Evolutionary conservation across 805 yeast species (phyloP), one percentile per base, ranked within the genome.

Genomic region (Peterozyma xylosa): DNA sequence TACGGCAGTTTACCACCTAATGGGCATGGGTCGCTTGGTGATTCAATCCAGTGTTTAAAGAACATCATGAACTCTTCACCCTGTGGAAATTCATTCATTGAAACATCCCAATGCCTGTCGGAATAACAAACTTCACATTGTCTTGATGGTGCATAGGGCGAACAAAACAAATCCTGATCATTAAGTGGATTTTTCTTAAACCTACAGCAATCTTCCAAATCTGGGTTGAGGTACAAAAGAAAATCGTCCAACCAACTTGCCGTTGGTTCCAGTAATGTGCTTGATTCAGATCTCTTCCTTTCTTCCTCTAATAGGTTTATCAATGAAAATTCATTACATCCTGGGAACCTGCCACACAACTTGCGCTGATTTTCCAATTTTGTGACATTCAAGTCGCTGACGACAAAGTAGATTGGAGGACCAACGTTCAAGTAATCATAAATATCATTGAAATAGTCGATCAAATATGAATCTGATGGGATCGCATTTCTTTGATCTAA

Each of bases 1-100:
- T 91, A 91, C 0, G 97, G 96, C 0, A 97, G 97, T 55, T 86
- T 85, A 2, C 99, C 99, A 3, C 96, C 98, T 27, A 91, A 66
- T 1, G 98, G 96, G 60, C 99, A 91, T 2, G 91, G 87, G 54
- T 86, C 93, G 45, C 95, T 85, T 2, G 79, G 80, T 1, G 87
- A 65, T 35, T 78, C 70, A 21, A 91, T 86, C 99, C 99, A 91
- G 36, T 83, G 76, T 17, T 75, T 61, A 57, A 89, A 82, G 53
- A 71, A 87, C 38, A 67, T 68, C 78, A 85, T 76, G 55, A 91
- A 91, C 0, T 68, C 68, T 11, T 71, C 74, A 33, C 78, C 79
- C 53, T 77, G 78, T 0, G 99, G 99, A 55, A 93, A 79, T 0
- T 93, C 96, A 5, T 72, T 68, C 95, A 89, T 86, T 35, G 74